Evolutionary conservation across 2,329 filamentous ascomycete species (phyloP).

Genomic region (Diaporthe sp.): DNA sequence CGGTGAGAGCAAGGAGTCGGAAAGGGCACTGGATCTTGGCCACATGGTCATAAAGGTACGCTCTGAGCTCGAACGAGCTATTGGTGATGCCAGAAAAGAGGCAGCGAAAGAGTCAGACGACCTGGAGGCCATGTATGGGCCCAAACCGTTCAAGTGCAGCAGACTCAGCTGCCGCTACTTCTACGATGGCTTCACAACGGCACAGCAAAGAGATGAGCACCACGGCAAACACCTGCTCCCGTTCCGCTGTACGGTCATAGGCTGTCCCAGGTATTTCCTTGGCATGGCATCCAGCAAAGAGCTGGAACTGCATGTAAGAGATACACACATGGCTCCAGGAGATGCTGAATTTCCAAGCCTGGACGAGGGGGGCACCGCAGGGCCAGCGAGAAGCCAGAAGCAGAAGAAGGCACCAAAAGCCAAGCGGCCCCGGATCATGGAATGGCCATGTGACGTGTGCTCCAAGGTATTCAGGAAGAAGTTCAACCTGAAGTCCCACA

Average conservation of each 20-base stretch:
- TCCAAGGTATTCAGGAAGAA: slow-evolving; percentile 24
- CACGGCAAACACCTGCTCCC: slow-evolving; percentile 52
- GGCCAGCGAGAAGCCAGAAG: too few species aligned
- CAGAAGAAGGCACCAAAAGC: neutral
- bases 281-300: slow-evolving; percentile 3
- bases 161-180: slow-evolving; percentile 56
- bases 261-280: neutral
- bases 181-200: slow-evolving; percentile 54
- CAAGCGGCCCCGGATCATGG: neutral
- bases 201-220: slow-evolving; percentile 50
- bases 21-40: neutral
- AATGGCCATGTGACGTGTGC: slow-evolving; percentile 8
- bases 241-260: slow-evolving; percentile 48
- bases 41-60: neutral
- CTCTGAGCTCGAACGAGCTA: slow-evolving; percentile 26
- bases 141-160: slow-evolving; percentile 54
- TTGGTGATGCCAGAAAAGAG: neutral
- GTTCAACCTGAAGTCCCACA: slow-evolving; percentile 6
- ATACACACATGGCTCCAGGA: neutral
- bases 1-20: slow-evolving; percentile 2
- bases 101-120: slow-evolving; percentile 40
- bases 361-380: too few species aligned
- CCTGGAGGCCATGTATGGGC: slow-evolving; percentile 50
- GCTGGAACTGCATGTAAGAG: neutral
- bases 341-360: neutral